phyloP scores from a whole-genome alignment of 345 rosid species.

The Melastoma malabathricum region DNA sequence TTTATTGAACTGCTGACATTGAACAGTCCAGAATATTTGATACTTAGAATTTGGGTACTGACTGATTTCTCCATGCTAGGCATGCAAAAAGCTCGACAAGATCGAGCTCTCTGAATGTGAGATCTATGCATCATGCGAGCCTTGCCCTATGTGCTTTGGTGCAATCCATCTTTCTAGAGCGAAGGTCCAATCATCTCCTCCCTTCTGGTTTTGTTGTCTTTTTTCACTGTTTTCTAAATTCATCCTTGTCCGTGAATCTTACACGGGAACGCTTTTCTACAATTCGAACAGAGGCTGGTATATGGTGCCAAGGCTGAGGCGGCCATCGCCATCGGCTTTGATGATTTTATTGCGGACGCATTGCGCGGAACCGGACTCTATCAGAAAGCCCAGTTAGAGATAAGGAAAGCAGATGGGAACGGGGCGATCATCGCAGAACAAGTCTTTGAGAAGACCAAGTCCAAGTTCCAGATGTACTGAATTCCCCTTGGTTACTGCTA shows the following conservation, averaged over 20 bases:
- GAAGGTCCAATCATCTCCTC: constrained; percentile 21
- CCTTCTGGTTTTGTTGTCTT: not conserved
- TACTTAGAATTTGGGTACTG: no score
- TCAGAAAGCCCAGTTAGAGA: constrained; percentile 60
- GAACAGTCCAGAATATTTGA: no score
- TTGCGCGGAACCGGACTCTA: constrained; percentile 47
- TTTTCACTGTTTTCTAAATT: not conserved
- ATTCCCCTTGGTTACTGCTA: not conserved
- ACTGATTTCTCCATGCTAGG: constrained; percentile 18
- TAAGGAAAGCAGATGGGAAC: constrained; percentile 58
- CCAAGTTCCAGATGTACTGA: constrained; percentile 63
- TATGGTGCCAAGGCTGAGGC: constrained; percentile 69
- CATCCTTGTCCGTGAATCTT: not conserved
- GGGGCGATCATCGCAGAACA: constrained; percentile 74
- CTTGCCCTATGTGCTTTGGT: constrained; percentile 69
- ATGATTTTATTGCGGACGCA: constrained; percentile 60
- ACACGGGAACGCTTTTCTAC: not conserved
- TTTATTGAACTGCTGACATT: no score
- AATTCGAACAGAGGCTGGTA: constrained; percentile 34
- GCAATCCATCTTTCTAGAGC: constrained; percentile 51
- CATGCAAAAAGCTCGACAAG: constrained; percentile 47
- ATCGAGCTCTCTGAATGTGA: constrained; percentile 52
- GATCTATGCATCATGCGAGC: constrained; percentile 55
- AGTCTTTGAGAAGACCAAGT: constrained; percentile 80
- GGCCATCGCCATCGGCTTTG: constrained; percentile 70